Evolutionary conservation across 495 filamentous ascomycete genomes (phyloP), one percentile per base, ranked within the genome.

Genomic region (Podospora pseudocomata): DNA sequence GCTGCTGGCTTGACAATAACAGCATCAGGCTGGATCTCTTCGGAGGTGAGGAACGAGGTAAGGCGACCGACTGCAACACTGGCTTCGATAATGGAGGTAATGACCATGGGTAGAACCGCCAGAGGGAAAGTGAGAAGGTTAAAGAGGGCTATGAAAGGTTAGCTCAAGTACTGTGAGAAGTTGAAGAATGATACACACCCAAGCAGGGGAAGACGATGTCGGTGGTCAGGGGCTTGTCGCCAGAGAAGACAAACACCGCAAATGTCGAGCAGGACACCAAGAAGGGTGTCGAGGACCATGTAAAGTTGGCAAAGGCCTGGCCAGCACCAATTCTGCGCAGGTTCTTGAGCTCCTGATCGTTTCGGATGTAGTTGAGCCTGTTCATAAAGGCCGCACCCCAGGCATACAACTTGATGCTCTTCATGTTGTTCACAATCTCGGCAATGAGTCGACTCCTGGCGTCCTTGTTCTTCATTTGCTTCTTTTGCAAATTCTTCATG

Each of bases 391-490:
- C 93, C 27, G 87, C 89, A 54, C 93, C 92, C 96, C 96, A 99
- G 57, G 94, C 96, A 80, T 97, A 99, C 27, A 99, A 87, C 80
- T 99, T 98, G 81, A 98, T 98, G 76, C 91, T 94, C 82, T 98
- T 98, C 88, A 98, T 97, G 77, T 97, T 97, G 84, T 98, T 98
- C 74, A 98, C 81, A 68, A 99, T 98, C 81, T 99, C 96, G 5
- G 96, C 95, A 85, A 97, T 96, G 65, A 99, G 78, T 44, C 94
- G 84, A 28, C 95, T 97, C 69, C 96, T 88, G 7, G 93, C 86
- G 73, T 99, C 96, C 79, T 99, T 99, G 80, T 98, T 98, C 82
- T 94, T 96, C 96, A 99, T 99, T 80, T 99, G 96, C 67, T 86
- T 80, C 77, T 97, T 97, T 76, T 98, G 96, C 62, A 99, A 81